phyloP scores from a whole-genome alignment of 2,329 filamentous ascomycete species.

The Dothistroma pini region DNA sequence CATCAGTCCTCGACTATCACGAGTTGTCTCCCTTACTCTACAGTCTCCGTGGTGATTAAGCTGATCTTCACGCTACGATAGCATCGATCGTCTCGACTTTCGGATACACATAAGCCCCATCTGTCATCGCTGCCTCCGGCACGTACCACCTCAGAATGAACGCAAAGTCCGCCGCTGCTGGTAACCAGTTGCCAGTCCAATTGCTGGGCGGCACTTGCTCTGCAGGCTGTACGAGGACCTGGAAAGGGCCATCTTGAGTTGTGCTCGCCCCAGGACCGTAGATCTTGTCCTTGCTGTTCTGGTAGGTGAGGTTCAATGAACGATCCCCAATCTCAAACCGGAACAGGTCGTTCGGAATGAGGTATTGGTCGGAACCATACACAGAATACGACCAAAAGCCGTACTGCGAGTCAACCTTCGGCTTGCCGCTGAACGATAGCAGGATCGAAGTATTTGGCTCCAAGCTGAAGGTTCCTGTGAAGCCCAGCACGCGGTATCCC shows the following conservation, averaged over 20 bases:
- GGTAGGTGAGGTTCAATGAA: slow-evolving; percentile 14
- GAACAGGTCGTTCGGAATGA: slow-evolving; percentile 14
- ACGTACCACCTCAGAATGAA: slow-evolving; percentile 14
- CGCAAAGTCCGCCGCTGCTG: slow-evolving; percentile 7
- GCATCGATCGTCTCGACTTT: slow-evolving; percentile 10
- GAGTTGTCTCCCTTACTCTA: neutral
- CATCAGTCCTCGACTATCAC: neutral
- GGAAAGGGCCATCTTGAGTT: slow-evolving; percentile 7
- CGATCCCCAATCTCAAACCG: slow-evolving; percentile 17
- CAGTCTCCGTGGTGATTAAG: neutral
- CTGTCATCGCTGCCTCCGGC: slow-evolving; percentile 7
- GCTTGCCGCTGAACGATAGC: slow-evolving; percentile 19
- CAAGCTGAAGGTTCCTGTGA: slow-evolving; percentile 8
- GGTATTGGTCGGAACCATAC: slow-evolving; percentile 14
- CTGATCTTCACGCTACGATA: neutral
- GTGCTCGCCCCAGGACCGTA: slow-evolving; percentile 9
- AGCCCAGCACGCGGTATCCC: slow-evolving; percentile 5
- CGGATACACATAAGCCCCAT: slow-evolving; percentile 17
- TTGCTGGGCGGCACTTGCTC: slow-evolving; percentile 13
- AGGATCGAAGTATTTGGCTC: slow-evolving; percentile 7
- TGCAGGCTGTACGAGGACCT: slow-evolving; percentile 13
- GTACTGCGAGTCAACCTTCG: slow-evolving; percentile 6
- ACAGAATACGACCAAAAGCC: slow-evolving; percentile 23
- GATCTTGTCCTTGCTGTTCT: slow-evolving; percentile 7
- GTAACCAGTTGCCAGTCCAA: slow-evolving; percentile 26